Evolutionary conservation across 176 grass and related monocot genomes (phyloP), one percentile per base, ranked within the genome.

Genomic region (Zea luxurians): DNA sequence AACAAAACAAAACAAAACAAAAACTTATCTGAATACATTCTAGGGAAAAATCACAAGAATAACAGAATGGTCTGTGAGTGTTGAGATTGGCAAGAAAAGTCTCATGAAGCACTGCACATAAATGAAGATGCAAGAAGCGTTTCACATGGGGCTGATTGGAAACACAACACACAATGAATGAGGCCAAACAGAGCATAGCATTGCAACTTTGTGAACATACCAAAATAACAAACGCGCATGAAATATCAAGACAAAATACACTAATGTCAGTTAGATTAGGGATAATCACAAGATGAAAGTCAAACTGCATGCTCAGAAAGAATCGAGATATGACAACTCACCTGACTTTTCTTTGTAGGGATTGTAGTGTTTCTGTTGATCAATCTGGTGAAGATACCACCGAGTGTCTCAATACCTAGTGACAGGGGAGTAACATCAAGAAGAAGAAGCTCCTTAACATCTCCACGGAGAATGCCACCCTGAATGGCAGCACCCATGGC

Each of bases 341-440:
- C 76, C 76, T 78, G 91, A 50, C 91, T 93, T 57, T 93, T 88
- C 84, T 93, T 93, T 6, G 91, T 90, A 17, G 91, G 91, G 77
- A 93, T 90, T 37, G 91, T 93, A 37, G 91, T 93, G 82, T 93
- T 93, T 75, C 91, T 81, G 80, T 86, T 93, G 74, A 93, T 93
- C 37, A 93, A 77, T 82, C 91, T 90, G 1, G 82, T 93, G 71
- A 93, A 93, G 44, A 93, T 90, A 80, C 91, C 88, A 76, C 91
- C 91, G 3, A 93, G 91, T 0, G 91, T 93, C 74, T 93, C 91
- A 73, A 90, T 93, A 80, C 91, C 91, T 47, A 93, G 85, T 5
- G 91, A 93, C 20, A 93, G 85, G 48, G 91, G 91, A 44, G 91
- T 93, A 18, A 93, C 82, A 73, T 90, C 91, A 37, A 93, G 81